Base-by-base conservation (phyloP, 768 basidiomycete genomes). In the Daedaleopsis nitida region DNA sequence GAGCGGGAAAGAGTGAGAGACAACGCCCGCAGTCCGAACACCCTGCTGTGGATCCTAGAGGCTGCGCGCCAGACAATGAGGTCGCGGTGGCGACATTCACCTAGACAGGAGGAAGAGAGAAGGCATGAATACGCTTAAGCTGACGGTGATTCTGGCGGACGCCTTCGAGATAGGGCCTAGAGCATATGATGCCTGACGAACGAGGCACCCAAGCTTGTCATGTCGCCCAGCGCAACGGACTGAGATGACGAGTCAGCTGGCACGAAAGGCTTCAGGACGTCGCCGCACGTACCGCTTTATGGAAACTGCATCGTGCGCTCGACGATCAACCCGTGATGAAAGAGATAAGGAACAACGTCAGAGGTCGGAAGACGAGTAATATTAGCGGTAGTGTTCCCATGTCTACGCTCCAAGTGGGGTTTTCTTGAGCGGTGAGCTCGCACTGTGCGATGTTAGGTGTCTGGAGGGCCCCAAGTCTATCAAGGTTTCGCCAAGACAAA, bases 311-410 rank as follows among this genome's bases (percentile, higher is more conserved):
- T 6, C 37, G 44, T 54, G 45, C 37, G 45, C 52, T 43, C 23
- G 56, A 52, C 10, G 60, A 57, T 62, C 55, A 42, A 53, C 55
- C 27, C 60, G 38, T 62, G 51, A 51, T 38, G 51, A 35, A 7
- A 47, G 37, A 9, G 51, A 57, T 52, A 47, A 62, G 55, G 51
- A 50, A 49, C n/a, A 50, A 21, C 32, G 19, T 9, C 44, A 23
- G n/a, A 16, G 17, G 43, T 53, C 17, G 35, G 23, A 52, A 21
- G 37, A 23, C n/a, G 10, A 34, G 55, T 45, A 52, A 62, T 57
- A 57, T 56, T 57, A 57, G 55, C 38, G 55, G 35, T 3, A 23
- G 35, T 12, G 16, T 62, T 62, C 60, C 60, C 60, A 62, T 62
- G 51, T 52, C 43, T n/a, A 32, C 27, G 27, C 27, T 7, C 27